Evolutionary conservation across 768 basidiomycete species (phyloP).

Genomic region (Gloeostereum incarnatum): DNA sequence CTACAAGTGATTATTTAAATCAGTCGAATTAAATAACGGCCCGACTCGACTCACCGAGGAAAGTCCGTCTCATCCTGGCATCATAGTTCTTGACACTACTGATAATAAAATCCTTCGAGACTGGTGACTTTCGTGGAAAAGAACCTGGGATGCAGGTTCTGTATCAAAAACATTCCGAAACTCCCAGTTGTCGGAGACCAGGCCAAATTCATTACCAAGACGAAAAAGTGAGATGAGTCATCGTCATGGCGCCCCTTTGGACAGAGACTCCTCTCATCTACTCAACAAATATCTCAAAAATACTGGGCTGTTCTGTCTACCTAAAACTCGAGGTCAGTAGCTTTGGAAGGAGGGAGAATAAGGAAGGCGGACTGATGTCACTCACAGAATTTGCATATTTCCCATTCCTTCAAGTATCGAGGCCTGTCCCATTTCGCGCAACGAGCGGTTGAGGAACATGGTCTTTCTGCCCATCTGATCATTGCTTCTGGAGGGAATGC

Average conservation of each 20-base stretch:
- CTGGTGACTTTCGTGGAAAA: too few species aligned
- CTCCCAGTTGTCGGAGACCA: too few species aligned
- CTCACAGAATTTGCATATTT: slow-evolving; percentile 57
- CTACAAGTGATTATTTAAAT: too few species aligned
- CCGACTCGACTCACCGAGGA: slow-evolving; percentile 6
- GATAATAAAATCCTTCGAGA: too few species aligned
- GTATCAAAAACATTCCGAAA: too few species aligned
- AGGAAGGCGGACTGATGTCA: slow-evolving; percentile 3
- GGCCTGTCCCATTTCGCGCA: slow-evolving; percentile 58
- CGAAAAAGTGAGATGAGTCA: not conserved
- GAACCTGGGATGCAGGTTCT: too few species aligned
- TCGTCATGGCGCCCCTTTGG: slow-evolving; percentile 27
- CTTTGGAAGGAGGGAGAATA: not conserved
- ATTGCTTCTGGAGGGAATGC: slow-evolving; percentile 79
- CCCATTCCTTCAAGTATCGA: slow-evolving; percentile 71
- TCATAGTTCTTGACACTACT: too few species aligned
- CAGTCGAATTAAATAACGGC: slow-evolving; percentile 8
- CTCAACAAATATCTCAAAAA: slow-evolving; percentile 48
- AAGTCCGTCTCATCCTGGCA: too few species aligned
- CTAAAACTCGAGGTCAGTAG: slow-evolving; percentile 62
- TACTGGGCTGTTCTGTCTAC: slow-evolving; percentile 42
- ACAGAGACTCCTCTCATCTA: slow-evolving; percentile 56
- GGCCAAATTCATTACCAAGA: too few species aligned
- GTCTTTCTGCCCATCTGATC: slow-evolving; percentile 48
- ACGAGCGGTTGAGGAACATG: slow-evolving; percentile 37